These are phyloP conservation scores for Hanseniaspora occidentalis DNA, from an alignment of 805 yeast species.

Conservation along the genomic window DNA sequence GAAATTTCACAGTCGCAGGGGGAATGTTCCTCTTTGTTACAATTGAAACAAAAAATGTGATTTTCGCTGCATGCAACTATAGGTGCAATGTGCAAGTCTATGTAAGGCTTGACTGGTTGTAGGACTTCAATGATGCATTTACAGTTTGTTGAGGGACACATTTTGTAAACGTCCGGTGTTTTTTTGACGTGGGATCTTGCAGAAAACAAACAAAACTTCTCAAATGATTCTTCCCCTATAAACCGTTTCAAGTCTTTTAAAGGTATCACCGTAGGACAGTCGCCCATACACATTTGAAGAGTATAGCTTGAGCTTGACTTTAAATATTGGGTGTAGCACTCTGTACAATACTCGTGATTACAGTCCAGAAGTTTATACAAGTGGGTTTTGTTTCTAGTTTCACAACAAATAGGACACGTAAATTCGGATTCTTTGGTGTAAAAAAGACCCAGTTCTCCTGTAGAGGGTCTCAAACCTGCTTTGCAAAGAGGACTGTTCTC, in stretches of 20 bases:
- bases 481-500: neutral
- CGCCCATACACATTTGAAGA: slow-evolving; percentile 53
- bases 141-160: slow-evolving; percentile 87
- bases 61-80: slow-evolving; percentile 50
- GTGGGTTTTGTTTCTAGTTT: slow-evolving; percentile 24
- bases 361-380: slow-evolving; percentile 45
- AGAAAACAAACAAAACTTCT: slow-evolving; percentile 23
- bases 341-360: slow-evolving; percentile 54
- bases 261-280: slow-evolving; percentile 29
- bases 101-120: slow-evolving; percentile 16
- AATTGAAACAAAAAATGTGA: slow-evolving; percentile 69
- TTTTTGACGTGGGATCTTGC: slow-evolving; percentile 41
- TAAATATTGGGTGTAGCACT: slow-evolving; percentile 56
- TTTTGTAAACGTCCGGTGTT: slow-evolving; percentile 35
- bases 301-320: slow-evolving; percentile 31
- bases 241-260: slow-evolving; percentile 30
- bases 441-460: neutral
- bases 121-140: slow-evolving; percentile 28
- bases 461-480: neutral
- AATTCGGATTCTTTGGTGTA: slow-evolving; percentile 17
- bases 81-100: slow-evolving; percentile 32
- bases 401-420: slow-evolving; percentile 65
- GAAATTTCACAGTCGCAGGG: slow-evolving; percentile 75
- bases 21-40: slow-evolving; percentile 63
- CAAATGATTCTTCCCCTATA: slow-evolving; percentile 22